Conservation (phyloP, 2,329 filamentous ascomycete genomes). For the Aureobasidium melanogenum region DNA sequence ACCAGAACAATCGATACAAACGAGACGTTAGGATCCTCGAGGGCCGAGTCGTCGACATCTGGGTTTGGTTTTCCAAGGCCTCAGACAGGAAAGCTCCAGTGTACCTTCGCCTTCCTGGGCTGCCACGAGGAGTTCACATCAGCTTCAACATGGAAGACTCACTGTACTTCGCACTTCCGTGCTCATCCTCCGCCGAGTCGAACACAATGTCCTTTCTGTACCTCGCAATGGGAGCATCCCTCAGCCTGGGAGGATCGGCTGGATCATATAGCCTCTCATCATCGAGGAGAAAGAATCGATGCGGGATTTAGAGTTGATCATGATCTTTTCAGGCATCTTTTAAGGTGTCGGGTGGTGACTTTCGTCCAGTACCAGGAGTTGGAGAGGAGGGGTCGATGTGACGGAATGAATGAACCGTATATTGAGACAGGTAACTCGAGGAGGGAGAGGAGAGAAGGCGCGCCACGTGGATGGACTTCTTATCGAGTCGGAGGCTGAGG, state of each 20-base stretch:
- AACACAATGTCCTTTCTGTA: conserved; percentile 6
- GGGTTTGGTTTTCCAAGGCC: neutral
- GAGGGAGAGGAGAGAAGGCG: neutral
- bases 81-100: neutral
- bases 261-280: neutral
- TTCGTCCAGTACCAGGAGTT: conserved; percentile 3
- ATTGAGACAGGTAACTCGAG: neutral
- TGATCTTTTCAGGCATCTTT: conserved; percentile 1
- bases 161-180: conserved; percentile 4
- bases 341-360: neutral
- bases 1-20: neutral
- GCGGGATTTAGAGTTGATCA: neutral
- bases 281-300: neutral
- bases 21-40: neutral
- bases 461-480: neutral
- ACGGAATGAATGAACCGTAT: neutral
- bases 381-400: neutral
- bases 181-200: neutral
- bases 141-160: neutral
- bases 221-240: neutral
- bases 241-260: neutral
- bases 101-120: conserved; percentile 8
- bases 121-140: neutral
- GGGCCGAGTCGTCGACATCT: neutral
- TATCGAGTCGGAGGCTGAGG: neutral